Conservation (phyloP, 2,329 filamentous ascomycete genomes). For the Pestalotiopsis sp. region DNA sequence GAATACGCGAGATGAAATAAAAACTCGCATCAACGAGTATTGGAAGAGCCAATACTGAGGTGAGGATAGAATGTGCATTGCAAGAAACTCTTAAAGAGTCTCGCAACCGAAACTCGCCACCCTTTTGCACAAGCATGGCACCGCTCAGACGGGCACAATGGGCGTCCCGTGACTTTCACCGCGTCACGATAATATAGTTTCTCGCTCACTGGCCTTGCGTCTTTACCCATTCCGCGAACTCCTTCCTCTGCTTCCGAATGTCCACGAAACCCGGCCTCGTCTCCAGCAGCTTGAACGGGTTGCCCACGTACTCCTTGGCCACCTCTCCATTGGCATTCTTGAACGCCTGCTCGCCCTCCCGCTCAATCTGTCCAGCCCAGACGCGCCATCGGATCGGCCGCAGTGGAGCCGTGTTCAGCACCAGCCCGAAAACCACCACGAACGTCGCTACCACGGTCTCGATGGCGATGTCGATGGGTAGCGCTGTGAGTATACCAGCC, state of each 20-base stretch:
- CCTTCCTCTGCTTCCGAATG: slow-evolving; percentile 76
- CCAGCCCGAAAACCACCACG: slow-evolving; percentile 80
- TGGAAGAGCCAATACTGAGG: no score
- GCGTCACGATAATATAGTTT: background rate
- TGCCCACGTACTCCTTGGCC: slow-evolving; percentile 71
- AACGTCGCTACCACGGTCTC: slow-evolving; percentile 83
- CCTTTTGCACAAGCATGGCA: background rate
- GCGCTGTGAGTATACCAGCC: slow-evolving; percentile 42
- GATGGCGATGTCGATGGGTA: slow-evolving; percentile 80
- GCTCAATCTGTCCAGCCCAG: slow-evolving; percentile 84
- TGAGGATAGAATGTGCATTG: no score
- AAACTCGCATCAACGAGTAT: no score
- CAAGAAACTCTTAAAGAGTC: background rate
- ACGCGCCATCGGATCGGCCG: slow-evolving; percentile 83
- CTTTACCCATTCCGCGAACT: slow-evolving; percentile 77
- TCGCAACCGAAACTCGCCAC: background rate
- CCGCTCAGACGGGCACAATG: no score
- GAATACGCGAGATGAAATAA: no score
- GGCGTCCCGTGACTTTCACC: no score
- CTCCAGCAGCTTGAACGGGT: slow-evolving; percentile 80
- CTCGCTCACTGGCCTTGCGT: slow-evolving; percentile 15
- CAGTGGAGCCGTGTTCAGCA: slow-evolving; percentile 74
- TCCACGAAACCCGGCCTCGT: slow-evolving; percentile 84
- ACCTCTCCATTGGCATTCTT: slow-evolving; percentile 61
- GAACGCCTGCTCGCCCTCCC: slow-evolving; percentile 66